These are phyloP conservation scores for Prunus dulcis DNA, from an alignment of 306 rosid species.

Conservation along the genomic window DNA sequence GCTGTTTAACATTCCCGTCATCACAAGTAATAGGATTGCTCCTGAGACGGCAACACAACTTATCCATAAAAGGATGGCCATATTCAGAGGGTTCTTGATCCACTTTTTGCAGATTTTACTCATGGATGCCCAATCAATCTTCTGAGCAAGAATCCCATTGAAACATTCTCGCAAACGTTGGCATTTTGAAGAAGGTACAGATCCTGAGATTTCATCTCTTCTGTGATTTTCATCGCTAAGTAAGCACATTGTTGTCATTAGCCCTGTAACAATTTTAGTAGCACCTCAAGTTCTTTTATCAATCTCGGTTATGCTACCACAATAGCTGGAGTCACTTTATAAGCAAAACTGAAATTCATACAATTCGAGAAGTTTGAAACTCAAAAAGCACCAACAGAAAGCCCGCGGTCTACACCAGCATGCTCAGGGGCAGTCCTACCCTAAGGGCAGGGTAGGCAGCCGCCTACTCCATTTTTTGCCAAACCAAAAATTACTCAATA, in stretches of 20 bases:
- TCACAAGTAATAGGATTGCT: conserved; percentile 57
- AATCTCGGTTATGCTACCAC: conserved; percentile 20
- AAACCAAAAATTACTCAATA: too few relatives aligned
- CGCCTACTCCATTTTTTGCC: too few relatives aligned
- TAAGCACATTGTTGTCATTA: conserved; percentile 21
- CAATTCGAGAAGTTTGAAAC: not conserved
- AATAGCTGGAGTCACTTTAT: conserved; percentile 29
- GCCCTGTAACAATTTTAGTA: conserved; percentile 5
- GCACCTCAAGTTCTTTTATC: conserved; percentile 3
- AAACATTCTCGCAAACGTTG: conserved; percentile 14
- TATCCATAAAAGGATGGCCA: conserved; percentile 53
- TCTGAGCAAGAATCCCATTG: conserved; percentile 14
- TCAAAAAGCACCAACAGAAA: conserved; percentile 9
- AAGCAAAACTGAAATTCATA: not conserved
- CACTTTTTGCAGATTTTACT: conserved; percentile 34
- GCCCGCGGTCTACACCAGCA: not conserved
- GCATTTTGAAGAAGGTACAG: conserved; percentile 21
- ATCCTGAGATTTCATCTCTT: conserved; percentile 16
- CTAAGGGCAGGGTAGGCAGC: too few relatives aligned
- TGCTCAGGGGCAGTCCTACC: not conserved
- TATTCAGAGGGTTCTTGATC: conserved; percentile 50
- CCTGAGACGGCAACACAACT: conserved; percentile 45
- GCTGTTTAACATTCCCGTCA: conserved; percentile 54
- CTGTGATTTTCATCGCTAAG: conserved; percentile 21
- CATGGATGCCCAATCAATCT: conserved; percentile 33